phyloP scores from a whole-genome alignment of 805 yeast species.

The Sungouiozyma ichnusensis region DNA sequence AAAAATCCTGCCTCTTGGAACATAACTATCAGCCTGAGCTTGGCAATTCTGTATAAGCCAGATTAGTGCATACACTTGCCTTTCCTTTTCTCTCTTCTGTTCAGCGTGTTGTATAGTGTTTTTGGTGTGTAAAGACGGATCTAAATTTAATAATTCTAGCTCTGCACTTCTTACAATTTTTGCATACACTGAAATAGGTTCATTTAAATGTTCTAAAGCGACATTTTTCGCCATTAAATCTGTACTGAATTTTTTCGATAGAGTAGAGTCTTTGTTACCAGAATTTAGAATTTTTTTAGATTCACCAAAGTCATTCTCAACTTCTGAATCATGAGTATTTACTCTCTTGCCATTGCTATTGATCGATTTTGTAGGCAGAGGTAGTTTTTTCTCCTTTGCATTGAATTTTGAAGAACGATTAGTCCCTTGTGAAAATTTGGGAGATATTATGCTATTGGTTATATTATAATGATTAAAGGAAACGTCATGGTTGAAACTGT shows the following conservation, averaged over 20 bases:
- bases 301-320: no score
- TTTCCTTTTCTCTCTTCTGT: constrained; percentile 42
- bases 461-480: no score
- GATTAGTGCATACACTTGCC: constrained; percentile 73
- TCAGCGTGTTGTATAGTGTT: constrained; percentile 25
- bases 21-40: constrained; percentile 38
- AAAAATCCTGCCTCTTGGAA: constrained; percentile 58
- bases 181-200: constrained; percentile 37
- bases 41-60: constrained; percentile 65
- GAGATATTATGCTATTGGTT: no score
- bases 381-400: no score
- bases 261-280: constrained; percentile 7
- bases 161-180: constrained; percentile 36
- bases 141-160: constrained; percentile 22
- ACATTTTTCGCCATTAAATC: constrained; percentile 24
- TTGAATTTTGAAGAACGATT: no score
- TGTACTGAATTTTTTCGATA: no score
- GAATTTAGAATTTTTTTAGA: background rate
- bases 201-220: constrained; percentile 23
- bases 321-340: constrained; percentile 2
- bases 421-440: no score
- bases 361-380: no score
- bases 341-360: constrained; percentile 5
- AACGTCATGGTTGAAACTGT: no score
- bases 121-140: no score